Conservation (phyloP, 768 basidiomycete species). For the Auriculariales sp. region DNA sequence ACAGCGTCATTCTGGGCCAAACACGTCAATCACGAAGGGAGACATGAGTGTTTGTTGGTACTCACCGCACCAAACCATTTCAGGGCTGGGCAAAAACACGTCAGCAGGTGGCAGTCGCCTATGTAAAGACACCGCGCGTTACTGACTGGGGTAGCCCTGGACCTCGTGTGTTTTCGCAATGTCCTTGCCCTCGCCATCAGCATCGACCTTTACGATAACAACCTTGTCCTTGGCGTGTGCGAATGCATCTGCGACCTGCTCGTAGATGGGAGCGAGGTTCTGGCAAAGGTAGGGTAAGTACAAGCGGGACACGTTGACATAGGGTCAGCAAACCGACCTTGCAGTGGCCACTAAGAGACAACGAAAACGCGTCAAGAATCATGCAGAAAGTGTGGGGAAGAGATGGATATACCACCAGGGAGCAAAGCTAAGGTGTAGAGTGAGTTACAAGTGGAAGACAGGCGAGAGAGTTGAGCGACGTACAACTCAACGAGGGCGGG, state of each 20-base stretch:
- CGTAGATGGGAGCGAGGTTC: conserved; percentile 81
- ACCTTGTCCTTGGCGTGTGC: conserved; percentile 67
- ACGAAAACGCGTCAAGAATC: not conserved
- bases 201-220: conserved; percentile 82
- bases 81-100: conserved; percentile 37
- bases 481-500: conserved; percentile 87
- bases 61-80: conserved; percentile 58
- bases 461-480: conserved; percentile 19
- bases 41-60: not conserved
- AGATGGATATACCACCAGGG: conserved; percentile 63
- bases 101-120: not conserved
- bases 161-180: conserved; percentile 66
- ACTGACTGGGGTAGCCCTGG: conserved; percentile 76
- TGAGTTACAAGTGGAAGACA: not conserved
- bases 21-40: too few species aligned
- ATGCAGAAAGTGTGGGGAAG: not conserved
- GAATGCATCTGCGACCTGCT: conserved; percentile 83
- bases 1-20: conserved; percentile 51
- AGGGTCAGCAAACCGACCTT: conserved; percentile 33
- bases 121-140: not conserved
- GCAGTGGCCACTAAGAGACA: conserved; percentile 59
- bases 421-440: conserved; percentile 41
- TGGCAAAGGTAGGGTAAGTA: conserved; percentile 15
- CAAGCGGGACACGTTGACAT: not conserved
- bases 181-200: conserved; percentile 71